phyloP scores from a whole-genome alignment of 2,329 filamentous ascomycete genomes.

The Pseudocercospora eumusae region DNA sequence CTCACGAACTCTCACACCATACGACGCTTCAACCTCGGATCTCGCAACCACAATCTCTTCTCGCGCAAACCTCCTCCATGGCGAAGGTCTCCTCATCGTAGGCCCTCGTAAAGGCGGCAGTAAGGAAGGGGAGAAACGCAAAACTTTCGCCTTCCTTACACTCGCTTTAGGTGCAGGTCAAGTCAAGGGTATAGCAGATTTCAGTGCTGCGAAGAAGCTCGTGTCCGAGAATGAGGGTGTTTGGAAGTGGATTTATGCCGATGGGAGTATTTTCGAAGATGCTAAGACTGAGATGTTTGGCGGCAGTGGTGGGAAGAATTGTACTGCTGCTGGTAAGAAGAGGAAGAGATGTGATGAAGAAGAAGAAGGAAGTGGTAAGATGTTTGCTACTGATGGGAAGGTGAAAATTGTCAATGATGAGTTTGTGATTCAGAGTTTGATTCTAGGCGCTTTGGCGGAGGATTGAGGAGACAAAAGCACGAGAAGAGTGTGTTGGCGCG shows the following conservation, averaged over 20 bases:
- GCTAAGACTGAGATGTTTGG: conserved; percentile 53
- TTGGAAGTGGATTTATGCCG: conserved; percentile 80
- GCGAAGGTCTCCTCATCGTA: conserved; percentile 74
- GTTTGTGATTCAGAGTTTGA: conserved; percentile 87
- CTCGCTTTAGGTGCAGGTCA: conserved; percentile 71
- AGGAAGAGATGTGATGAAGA: conserved; percentile 42
- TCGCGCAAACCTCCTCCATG: conserved; percentile 39
- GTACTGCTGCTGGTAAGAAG: conserved; percentile 42
- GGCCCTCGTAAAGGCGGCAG: conserved; percentile 57
- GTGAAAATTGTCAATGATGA: conserved; percentile 77
- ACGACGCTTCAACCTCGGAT: conserved; percentile 58
- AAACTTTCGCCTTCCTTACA: conserved; percentile 77
- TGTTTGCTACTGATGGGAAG: conserved; percentile 48
- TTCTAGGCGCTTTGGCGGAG: conserved; percentile 73
- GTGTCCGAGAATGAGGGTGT: conserved; percentile 55
- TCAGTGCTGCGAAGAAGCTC: conserved; percentile 64
- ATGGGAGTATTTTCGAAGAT: conserved; percentile 61
- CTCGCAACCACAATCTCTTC: conserved; percentile 60
- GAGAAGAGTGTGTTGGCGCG: neutral
- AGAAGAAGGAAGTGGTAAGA: conserved; percentile 18
- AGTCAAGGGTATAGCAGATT: conserved; percentile 65
- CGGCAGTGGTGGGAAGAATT: neutral
- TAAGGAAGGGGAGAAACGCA: conserved; percentile 60
- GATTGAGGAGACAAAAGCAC: conserved; percentile 44
- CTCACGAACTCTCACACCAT: conserved; percentile 68